These are phyloP conservation scores for Eucalyptus coolabah DNA, from an alignment of 345 rosid species.

Conservation along the genomic window DNA sequence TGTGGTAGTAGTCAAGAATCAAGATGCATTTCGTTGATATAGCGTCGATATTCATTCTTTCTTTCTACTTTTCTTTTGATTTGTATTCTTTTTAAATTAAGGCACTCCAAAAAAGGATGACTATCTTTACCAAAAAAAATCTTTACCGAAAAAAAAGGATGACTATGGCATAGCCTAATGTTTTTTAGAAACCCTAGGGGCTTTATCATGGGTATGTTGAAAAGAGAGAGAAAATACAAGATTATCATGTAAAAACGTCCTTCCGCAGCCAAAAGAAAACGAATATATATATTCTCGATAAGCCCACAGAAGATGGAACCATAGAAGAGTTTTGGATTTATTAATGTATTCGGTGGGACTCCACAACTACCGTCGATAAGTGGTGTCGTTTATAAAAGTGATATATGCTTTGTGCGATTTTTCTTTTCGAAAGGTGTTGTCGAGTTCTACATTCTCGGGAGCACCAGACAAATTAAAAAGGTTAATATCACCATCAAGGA, in stretches of 20 bases:
- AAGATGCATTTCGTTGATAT: neutral
- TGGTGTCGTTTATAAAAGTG: neutral
- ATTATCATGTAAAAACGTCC: neutral
- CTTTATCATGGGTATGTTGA: neutral
- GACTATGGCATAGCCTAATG: neutral
- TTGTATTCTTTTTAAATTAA: neutral
- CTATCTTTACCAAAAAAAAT: neutral
- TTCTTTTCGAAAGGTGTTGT: neutral
- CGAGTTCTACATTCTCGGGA: neutral
- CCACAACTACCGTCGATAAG: neutral
- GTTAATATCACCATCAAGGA: neutral
- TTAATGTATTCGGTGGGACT: neutral
- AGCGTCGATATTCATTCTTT: neutral
- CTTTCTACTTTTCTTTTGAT: neutral
- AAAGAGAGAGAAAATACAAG: neutral
- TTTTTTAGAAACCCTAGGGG: neutral
- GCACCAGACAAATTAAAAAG: neutral
- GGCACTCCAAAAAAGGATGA: neutral
- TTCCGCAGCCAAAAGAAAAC: neutral
- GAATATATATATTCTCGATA: neutral
- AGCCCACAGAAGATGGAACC: neutral
- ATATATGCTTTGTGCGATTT: neutral
- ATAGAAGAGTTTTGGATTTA: neutral
- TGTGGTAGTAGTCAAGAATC: neutral
- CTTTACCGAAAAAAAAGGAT: neutral